phyloP scores from a whole-genome alignment of 1,139 yeast species.

The Scheffersomyces segobiensis region DNA sequence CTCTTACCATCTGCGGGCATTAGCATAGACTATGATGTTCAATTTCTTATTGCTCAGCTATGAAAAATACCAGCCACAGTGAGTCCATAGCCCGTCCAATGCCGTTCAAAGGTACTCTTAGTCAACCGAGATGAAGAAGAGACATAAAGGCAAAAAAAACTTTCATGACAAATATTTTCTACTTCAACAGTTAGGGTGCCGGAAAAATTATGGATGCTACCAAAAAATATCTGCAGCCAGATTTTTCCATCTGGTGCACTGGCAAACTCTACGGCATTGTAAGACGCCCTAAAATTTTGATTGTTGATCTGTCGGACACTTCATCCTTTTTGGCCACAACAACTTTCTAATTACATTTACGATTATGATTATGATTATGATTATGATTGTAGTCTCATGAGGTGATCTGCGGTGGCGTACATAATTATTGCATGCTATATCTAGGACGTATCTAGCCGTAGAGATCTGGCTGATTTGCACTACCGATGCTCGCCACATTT shows the following conservation, averaged over 20 bases:
- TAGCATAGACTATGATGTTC: neutral
- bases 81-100: neutral
- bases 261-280: neutral
- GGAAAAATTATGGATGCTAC: neutral
- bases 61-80: neutral
- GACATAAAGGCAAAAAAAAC: neutral
- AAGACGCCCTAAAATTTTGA: neutral
- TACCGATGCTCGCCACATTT: neutral
- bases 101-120: neutral
- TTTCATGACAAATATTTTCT: neutral
- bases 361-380: too few species aligned
- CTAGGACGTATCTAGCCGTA: neutral
- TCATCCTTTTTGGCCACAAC: neutral
- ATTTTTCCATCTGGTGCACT: neutral
- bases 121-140: neutral
- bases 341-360: too few species aligned
- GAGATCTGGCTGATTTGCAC: neutral
- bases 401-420: neutral
- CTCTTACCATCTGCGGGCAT: neutral
- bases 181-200: neutral
- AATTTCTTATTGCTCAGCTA: neutral
- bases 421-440: neutral
- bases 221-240: neutral
- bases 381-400: neutral
- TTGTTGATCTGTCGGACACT: neutral